Evolutionary conservation across 441 rosid species (phyloP).

Genomic region (Macaranga tanarius): DNA sequence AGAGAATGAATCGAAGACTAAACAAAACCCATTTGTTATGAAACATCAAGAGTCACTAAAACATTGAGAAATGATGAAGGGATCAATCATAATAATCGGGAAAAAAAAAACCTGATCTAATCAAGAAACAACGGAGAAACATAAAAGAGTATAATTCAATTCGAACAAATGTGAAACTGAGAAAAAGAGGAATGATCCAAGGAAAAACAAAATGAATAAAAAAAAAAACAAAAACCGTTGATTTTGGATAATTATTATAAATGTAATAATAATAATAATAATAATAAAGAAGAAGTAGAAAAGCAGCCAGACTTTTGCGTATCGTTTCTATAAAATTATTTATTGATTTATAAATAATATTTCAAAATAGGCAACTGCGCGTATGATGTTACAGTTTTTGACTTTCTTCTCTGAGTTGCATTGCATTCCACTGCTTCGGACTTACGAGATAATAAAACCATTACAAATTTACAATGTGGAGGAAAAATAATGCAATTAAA

Average conservation of each 20-base stretch:
- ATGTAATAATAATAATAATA: neutral
- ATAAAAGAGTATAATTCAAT: neutral
- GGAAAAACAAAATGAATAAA: too few species aligned
- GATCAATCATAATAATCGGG: neutral
- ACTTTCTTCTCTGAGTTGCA: neutral
- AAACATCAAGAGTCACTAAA: neutral
- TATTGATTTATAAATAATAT: neutral
- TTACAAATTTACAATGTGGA: too few species aligned
- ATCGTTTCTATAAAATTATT: neutral
- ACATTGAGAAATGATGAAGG: neutral
- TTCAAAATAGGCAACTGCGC: constrained; percentile 25
- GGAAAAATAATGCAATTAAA: too few species aligned
- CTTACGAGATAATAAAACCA: too few species aligned
- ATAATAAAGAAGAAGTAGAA: neutral
- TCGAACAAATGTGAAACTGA: neutral
- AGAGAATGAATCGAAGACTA: constrained; percentile 6
- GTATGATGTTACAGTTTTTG: constrained; percentile 18
- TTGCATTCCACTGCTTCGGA: too few species aligned
- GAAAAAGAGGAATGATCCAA: neutral
- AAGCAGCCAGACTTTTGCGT: constrained; percentile 18
- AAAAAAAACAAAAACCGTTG: neutral
- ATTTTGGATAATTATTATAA: neutral
- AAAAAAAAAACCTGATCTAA: neutral
- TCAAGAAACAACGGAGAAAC: neutral
- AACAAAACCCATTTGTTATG: neutral